Percentiles rank a stretch among this genome's conserved stretches.
phyloP scores from a whole-genome alignment of 345 rosid genomes.

The Citrus trifoliata region DNA sequence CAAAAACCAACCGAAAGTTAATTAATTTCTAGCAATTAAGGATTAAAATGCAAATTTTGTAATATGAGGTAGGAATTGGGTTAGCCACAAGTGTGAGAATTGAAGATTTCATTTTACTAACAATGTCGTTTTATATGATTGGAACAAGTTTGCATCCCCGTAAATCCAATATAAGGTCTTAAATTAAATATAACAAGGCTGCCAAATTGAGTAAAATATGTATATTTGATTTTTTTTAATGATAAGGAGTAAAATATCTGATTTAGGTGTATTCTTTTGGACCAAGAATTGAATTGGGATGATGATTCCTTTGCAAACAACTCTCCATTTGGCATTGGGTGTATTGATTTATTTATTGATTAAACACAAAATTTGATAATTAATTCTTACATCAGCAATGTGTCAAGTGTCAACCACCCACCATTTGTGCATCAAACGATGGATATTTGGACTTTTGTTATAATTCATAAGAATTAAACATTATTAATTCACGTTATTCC shows the following conservation, averaged over 20 bases:
- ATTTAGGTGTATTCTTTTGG: neutral
- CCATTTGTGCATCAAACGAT: neutral
- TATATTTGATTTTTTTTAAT: no score
- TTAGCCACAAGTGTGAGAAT: slow-evolving; percentile 5
- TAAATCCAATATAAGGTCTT: neutral
- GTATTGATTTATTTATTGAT: neutral
- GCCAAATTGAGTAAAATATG: neutral
- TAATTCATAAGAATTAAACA: neutral
- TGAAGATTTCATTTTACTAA: neutral
- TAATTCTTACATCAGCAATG: neutral
- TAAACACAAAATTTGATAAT: neutral
- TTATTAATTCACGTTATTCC: neutral
- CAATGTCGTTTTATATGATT: neutral
- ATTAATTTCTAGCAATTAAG: no score
- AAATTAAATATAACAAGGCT: neutral
- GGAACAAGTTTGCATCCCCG: neutral
- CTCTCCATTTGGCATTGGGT: neutral
- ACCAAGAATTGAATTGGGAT: neutral
- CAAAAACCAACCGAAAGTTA: no score
- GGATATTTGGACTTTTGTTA: neutral
- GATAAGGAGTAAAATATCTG: neutral
- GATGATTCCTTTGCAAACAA: neutral
- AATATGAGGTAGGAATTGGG: slow-evolving; percentile 6
- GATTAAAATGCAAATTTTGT: neutral
- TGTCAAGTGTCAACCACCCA: neutral